Conservation (phyloP, 768 basidiomycete species). For the Trametes coccinea region DNA sequence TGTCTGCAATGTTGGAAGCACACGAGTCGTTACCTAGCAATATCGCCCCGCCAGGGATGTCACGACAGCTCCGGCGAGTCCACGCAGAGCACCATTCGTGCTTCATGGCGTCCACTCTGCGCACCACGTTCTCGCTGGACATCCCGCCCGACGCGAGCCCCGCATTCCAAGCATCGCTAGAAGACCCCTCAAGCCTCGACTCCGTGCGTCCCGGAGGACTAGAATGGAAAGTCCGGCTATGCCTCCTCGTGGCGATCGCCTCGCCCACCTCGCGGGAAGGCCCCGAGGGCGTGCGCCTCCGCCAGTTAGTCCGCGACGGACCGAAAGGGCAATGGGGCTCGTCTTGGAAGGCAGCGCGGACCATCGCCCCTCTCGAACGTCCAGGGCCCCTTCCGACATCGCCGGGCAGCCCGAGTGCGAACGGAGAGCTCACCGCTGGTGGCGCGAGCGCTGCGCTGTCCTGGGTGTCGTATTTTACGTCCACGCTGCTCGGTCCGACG, state of each 20-base stretch:
- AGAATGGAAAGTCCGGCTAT: slow-evolving; percentile 87
- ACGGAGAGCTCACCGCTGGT: slow-evolving; percentile 17
- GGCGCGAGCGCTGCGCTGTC: slow-evolving; percentile 26
- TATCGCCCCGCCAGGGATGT: slow-evolving; percentile 47
- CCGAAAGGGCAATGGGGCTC: slow-evolving; percentile 70
- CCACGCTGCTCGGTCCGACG: slow-evolving; percentile 39
- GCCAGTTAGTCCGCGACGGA: slow-evolving; percentile 57
- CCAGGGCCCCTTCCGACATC: slow-evolving; percentile 19
- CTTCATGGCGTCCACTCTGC: slow-evolving; percentile 67
- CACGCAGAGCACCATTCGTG: slow-evolving; percentile 87
- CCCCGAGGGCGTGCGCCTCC: slow-evolving; percentile 53
- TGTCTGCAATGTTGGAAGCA: slow-evolving; percentile 87
- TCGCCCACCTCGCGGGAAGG: slow-evolving; percentile 45
- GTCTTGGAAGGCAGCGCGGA: slow-evolving; percentile 57
- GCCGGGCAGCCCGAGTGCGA: slow-evolving; percentile 20
- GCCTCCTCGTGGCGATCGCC: slow-evolving; percentile 79
- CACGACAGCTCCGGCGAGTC: slow-evolving; percentile 63
- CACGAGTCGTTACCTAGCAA: slow-evolving; percentile 79
- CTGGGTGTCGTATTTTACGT: slow-evolving; percentile 47
- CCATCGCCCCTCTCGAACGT: slow-evolving; percentile 64
- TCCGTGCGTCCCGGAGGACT: slow-evolving; percentile 60
- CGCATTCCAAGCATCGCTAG: slow-evolving; percentile 60
- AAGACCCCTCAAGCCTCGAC: slow-evolving; percentile 22
- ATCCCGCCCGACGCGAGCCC: slow-evolving; percentile 93
- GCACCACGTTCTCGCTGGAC: slow-evolving; percentile 86